Evolutionary conservation across 148 eudicot genomes (phyloP).

Genomic region (Salicornia ramosissima): DNA sequence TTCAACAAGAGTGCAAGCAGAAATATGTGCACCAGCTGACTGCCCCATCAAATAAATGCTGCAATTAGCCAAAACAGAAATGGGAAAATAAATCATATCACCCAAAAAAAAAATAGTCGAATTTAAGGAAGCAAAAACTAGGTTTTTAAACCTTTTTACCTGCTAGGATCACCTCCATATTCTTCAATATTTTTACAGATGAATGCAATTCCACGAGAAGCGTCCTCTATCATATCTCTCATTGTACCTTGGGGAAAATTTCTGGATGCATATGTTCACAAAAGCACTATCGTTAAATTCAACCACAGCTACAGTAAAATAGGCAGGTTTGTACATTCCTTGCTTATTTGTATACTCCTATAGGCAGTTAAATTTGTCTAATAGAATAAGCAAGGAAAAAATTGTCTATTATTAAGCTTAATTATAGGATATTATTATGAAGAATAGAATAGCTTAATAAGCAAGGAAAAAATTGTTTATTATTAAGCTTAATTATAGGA

Average conservation of each 20-base stretch:
- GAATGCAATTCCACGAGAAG: slow-evolving; percentile 84
- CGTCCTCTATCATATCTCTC: slow-evolving; percentile 86
- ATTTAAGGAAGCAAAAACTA: too few relatives aligned
- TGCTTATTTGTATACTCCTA: too few relatives aligned
- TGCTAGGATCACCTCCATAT: slow-evolving; percentile 96
- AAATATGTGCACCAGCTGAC: slow-evolving; percentile 98
- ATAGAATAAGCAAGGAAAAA: too few relatives aligned
- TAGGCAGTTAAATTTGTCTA: too few relatives aligned
- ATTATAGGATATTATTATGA: too few relatives aligned
- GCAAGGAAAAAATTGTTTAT: too few relatives aligned
- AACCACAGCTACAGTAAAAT: background rate
- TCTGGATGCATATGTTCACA: slow-evolving; percentile 36
- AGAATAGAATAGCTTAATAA: too few relatives aligned
- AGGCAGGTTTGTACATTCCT: too few relatives aligned
- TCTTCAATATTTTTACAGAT: slow-evolving; percentile 85
- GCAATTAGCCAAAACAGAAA: slow-evolving; percentile 11
- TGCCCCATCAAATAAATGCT: slow-evolving; percentile 96
- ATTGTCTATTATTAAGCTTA: too few relatives aligned
- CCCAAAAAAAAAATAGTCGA: background rate
- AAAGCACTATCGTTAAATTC: background rate
- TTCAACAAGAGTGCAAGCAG: slow-evolving; percentile 82
- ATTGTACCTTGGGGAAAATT: slow-evolving; percentile 96
- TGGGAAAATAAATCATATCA: background rate
- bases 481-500: too few relatives aligned
- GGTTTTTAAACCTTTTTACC: slow-evolving; percentile 34